These are phyloP conservation scores for Saturnispora ahearnii DNA, from an alignment of 805 yeast genomes.

Conservation along the genomic window DNA sequence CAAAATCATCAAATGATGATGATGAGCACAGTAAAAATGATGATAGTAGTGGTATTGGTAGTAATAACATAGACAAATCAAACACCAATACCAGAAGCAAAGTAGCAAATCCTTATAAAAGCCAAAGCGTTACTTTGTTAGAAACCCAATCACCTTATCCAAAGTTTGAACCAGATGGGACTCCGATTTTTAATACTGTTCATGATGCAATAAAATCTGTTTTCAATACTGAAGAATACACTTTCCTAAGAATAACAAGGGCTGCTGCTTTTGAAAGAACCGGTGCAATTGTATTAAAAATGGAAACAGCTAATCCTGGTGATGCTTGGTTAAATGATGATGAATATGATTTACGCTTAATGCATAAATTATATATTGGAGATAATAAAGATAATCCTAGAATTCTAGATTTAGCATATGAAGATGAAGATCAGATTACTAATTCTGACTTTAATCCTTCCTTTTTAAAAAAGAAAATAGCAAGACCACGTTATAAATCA, in stretches of 20 bases:
- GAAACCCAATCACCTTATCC: constrained; percentile 6
- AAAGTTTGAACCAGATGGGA: background rate
- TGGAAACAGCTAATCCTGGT: constrained; percentile 50
- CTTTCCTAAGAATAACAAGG: constrained; percentile 43
- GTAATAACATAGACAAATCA: background rate
- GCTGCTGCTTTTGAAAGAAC: constrained; percentile 45
- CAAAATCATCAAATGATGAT: background rate
- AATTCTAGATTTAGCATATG: constrained; percentile 2
- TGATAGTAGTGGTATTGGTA: background rate
- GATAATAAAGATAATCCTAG: background rate
- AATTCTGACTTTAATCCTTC: constrained; percentile 22
- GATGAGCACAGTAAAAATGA: background rate
- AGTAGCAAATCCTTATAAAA: constrained; percentile 3
- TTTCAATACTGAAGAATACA: constrained; percentile 34
- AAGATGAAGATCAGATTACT: constrained; percentile 34
- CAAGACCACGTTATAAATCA: constrained; percentile 53
- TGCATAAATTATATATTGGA: constrained; percentile 6
- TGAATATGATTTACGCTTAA: constrained; percentile 22
- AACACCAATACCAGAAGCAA: background rate
- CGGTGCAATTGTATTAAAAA: constrained; percentile 42
- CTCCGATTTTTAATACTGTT: constrained; percentile 26
- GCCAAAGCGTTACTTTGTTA: constrained; percentile 15
- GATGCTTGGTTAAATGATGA: constrained; percentile 43
- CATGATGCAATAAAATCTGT: constrained; percentile 38
- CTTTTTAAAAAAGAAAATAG: constrained; percentile 47